Percentiles rank a stretch among this genome's conserved stretches.
These are phyloP conservation scores for Lactifluus subvellereus DNA, from an alignment of 768 basidiomycete genomes.

Conservation along the genomic window DNA sequence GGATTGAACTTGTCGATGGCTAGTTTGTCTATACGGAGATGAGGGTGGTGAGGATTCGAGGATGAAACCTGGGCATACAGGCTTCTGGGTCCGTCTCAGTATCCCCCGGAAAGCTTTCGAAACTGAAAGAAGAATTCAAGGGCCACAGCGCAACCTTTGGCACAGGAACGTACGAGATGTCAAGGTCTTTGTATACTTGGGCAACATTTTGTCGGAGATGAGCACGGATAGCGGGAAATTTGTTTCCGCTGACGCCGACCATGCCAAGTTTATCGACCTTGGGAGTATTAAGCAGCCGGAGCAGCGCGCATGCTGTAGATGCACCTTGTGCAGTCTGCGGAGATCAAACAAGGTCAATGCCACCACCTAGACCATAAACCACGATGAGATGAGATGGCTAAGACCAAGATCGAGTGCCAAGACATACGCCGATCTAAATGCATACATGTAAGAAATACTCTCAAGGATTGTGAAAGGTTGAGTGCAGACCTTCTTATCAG, in stretches of 20 bases:
- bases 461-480: neutral
- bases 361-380: conserved; percentile 55
- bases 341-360: conserved; percentile 88
- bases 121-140: conserved; percentile 39
- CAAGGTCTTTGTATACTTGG: conserved; percentile 81
- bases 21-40: conserved; percentile 52
- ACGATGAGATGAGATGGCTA: conserved; percentile 16
- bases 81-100: conserved; percentile 68
- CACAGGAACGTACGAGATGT: conserved; percentile 53
- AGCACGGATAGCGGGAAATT: conserved; percentile 79
- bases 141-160: neutral
- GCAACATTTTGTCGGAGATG: conserved; percentile 82
- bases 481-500: conserved; percentile 78
- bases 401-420: conserved; percentile 24
- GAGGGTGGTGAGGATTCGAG: neutral
- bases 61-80: conserved; percentile 46
- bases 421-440: conserved; percentile 60
- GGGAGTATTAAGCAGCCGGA: conserved; percentile 16
- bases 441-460: neutral
- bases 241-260: conserved; percentile 85
- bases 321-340: conserved; percentile 72
- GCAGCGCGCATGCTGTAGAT: conserved; percentile 11
- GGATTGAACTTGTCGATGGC: conserved; percentile 73
- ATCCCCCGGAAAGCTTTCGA: conserved; percentile 73
- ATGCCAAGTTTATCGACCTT: conserved; percentile 71